phyloP scores from a whole-genome alignment of 768 basidiomycete genomes.

The Daedaleopsis sinensis region DNA sequence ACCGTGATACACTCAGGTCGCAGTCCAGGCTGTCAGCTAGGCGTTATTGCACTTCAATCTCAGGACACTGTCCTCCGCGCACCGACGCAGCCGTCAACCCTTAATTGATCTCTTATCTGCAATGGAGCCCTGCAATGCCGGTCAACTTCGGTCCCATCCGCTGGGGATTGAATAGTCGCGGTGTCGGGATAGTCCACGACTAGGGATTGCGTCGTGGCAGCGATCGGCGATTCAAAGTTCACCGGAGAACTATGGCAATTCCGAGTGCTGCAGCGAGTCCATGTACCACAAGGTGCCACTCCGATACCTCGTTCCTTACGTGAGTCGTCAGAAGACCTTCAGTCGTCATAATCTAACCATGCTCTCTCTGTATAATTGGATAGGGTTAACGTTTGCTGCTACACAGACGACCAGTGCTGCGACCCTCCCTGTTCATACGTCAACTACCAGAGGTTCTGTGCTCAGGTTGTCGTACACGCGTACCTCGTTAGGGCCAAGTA shows the following conservation, averaged over 20 bases:
- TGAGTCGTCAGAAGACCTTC: no score
- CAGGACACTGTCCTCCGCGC: not conserved
- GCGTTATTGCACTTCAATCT: not conserved
- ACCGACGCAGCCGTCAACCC: not conserved
- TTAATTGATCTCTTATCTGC: no score
- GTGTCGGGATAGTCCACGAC: not conserved
- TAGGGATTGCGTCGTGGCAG: not conserved
- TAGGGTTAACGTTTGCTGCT: not conserved
- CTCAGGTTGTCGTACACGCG: not conserved
- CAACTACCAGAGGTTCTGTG: not conserved
- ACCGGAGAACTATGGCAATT: not conserved
- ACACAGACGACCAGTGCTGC: not conserved
- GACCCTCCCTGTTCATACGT: not conserved
- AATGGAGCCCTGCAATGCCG: no score
- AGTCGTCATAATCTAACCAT: not conserved
- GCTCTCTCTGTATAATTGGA: not conserved
- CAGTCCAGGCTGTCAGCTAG: not conserved
- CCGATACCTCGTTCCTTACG: no score
- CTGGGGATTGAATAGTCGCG: no score
- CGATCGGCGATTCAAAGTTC: not conserved
- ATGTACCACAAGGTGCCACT: no score
- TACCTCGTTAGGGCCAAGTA: not conserved
- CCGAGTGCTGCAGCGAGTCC: no score
- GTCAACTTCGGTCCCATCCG: no score
- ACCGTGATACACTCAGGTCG: not conserved